A percentile compares a stretch with the other conserved stretches of the same genome.
phyloP scores from a whole-genome alignment of 805 yeast species.

The Jamesozyma jinghongensis region DNA sequence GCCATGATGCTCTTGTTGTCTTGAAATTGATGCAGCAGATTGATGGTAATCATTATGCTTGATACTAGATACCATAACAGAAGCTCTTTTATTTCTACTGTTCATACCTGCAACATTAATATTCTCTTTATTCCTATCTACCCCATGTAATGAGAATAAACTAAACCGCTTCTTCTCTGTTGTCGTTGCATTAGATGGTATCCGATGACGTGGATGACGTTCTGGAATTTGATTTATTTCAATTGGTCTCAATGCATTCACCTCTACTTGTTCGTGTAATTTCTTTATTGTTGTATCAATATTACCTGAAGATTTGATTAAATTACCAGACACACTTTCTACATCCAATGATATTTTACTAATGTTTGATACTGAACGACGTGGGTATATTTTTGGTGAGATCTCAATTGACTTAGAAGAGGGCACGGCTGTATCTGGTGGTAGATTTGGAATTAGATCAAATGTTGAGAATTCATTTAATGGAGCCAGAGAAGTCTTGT shows the following conservation, averaged over 20 bases:
- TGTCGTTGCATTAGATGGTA: too few relatives aligned
- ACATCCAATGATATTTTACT: conserved; percentile 32
- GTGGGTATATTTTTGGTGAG: conserved; percentile 17
- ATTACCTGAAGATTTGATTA: conserved; percentile 27
- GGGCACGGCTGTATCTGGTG: conserved; percentile 7
- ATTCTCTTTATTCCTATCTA: conserved; percentile 1
- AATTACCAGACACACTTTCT: conserved; percentile 31
- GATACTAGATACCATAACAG: conserved; percentile 10
- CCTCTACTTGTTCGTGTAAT: conserved; percentile 17
- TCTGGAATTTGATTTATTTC: not conserved
- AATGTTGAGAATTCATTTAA: conserved; percentile 13
- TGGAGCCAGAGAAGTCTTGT: not conserved
- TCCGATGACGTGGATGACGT: not conserved
- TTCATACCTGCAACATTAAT: not conserved
- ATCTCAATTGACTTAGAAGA: conserved; percentile 8
- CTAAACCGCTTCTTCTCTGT: conserved; percentile 32
- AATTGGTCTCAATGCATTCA: conserved; percentile 4
- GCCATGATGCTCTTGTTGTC: conserved; percentile 1
- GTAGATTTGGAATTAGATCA: conserved; percentile 13
- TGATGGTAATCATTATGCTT: not conserved
- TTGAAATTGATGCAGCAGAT: not conserved
- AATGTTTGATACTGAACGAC: conserved; percentile 17
- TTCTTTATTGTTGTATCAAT: conserved; percentile 14
- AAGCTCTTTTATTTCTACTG: conserved; percentile 5
- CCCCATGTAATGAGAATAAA: conserved; percentile 31